Evolutionary conservation across 129 eudicot genomes (phyloP), one percentile per base, ranked within the genome.

Genomic region (Tagetes patula): DNA sequence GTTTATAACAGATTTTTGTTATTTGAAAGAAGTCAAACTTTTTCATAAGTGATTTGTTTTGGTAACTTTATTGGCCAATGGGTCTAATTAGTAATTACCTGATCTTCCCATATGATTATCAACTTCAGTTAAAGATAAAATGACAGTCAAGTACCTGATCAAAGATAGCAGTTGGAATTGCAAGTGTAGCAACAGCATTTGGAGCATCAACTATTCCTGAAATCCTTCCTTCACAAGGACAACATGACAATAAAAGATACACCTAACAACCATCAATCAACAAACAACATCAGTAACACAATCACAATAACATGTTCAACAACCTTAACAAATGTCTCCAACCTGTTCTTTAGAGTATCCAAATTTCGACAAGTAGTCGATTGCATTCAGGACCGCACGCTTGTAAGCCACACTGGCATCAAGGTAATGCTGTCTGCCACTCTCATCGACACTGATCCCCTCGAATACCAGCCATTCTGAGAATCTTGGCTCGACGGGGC

Each of bases 201-300:
- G 99, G 99, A 69, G 99, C 71, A 70, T 95, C 99, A 1, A 95
- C 99, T 43, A 95, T 95, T 68, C 99, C 97, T 11, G 99, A 90
- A 70, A 95, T 88, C 86, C 99, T 86, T 64, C 99, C 99, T 83
- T 95, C 99, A 52, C 99, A 95, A 5, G 99, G 99, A 87, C 99
- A 95, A 72, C 99, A 95, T 11, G 99, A 95, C 39, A 95, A 83
- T 38, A 95, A 83, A 70, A 95, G 99, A 78, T 95, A 95, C 10
- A 90, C 84, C 98, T 92, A 77, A 55, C 65, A 59, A 67, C 64
- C 80, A 63, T 43, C 60, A 47, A 62, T 37, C 4, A 54, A 61
- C 53, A 47, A 31, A 58, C 37, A 43, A 14, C 32, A 62, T 74
- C 65, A 80, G 46, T 67, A 49, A 3, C 1, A 13, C 27, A 49